Evolutionary conservation across 2,329 filamentous ascomycete species (phyloP).

Genomic region (Thielaviopsis ethacetica): DNA sequence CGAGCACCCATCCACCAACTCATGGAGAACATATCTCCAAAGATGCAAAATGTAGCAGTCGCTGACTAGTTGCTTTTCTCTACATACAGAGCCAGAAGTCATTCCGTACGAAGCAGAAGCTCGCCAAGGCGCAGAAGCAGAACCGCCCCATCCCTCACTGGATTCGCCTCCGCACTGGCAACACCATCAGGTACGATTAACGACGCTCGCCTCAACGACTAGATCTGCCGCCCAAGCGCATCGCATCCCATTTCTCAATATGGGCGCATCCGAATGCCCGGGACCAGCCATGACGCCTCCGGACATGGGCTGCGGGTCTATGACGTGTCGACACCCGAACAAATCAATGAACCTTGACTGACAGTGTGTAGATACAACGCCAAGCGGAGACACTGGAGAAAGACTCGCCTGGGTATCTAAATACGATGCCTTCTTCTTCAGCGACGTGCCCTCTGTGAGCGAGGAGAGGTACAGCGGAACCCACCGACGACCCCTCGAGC

Average conservation of each 20-base stretch:
- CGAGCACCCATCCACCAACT: neutral
- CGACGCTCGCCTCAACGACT: neutral
- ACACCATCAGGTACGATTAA: constrained; percentile 82
- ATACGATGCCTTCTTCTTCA: constrained; percentile 17
- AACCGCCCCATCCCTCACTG: constrained; percentile 99
- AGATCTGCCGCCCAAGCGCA: neutral
- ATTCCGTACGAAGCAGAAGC: constrained; percentile 99
- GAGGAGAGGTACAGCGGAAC: constrained; percentile 8
- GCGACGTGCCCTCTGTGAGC: constrained; percentile 11
- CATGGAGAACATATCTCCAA: neutral
- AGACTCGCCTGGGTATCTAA: constrained; percentile 98
- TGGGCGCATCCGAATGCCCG: neutral
- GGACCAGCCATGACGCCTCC: neutral
- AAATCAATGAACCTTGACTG: neutral
- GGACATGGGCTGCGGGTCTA: neutral
- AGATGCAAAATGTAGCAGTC: constrained; percentile 6
- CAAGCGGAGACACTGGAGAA: constrained; percentile 99
- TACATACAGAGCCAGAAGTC: constrained; percentile 83
- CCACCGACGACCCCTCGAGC: constrained; percentile 7
- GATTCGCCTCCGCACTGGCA: constrained; percentile 95
- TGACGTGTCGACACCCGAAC: neutral
- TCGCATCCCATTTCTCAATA: neutral
- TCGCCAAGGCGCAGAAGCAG: constrained; percentile 99
- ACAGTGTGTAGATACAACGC: constrained; percentile 78
- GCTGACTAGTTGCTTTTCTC: constrained; percentile 11